phyloP scores from a whole-genome alignment of 441 rosid species.

The Raphanus hybrid region DNA sequence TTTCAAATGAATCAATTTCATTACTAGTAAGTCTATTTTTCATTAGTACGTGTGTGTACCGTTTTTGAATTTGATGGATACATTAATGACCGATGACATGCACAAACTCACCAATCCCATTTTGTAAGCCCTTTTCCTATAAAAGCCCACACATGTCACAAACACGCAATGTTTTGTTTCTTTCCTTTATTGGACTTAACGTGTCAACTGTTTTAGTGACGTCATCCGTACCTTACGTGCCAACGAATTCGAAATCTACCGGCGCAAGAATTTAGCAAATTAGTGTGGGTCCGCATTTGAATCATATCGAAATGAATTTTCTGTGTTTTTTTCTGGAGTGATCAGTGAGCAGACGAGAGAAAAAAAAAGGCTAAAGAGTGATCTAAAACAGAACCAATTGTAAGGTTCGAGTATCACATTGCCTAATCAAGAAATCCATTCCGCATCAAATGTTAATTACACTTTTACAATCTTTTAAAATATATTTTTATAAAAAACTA shows the following conservation, averaged over 20 bases:
- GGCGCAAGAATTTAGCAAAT: slow-evolving; percentile 6
- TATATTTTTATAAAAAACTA: no score
- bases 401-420: background rate
- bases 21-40: background rate
- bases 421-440: background rate
- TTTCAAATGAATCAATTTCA: slow-evolving; percentile 12
- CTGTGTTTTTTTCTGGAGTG: background rate
- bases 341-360: background rate
- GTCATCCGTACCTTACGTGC: slow-evolving; percentile 31
- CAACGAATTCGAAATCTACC: slow-evolving; percentile 3
- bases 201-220: slow-evolving; percentile 10
- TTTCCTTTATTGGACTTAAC: background rate
- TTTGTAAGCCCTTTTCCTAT: background rate
- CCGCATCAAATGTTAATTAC: background rate
- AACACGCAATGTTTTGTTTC: background rate
- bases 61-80: background rate
- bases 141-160: slow-evolving; percentile 24
- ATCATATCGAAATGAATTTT: background rate
- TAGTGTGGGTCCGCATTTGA: background rate
- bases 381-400: background rate
- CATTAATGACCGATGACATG: slow-evolving; percentile 17
- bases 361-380: background rate
- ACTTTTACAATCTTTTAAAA: no score
- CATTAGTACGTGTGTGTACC: background rate
- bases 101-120: slow-evolving; percentile 34